Evolutionary conservation across 2,329 filamentous ascomycete species (phyloP), one percentile per base, ranked within the genome.

Genomic region (Juglanconis sp.): DNA sequence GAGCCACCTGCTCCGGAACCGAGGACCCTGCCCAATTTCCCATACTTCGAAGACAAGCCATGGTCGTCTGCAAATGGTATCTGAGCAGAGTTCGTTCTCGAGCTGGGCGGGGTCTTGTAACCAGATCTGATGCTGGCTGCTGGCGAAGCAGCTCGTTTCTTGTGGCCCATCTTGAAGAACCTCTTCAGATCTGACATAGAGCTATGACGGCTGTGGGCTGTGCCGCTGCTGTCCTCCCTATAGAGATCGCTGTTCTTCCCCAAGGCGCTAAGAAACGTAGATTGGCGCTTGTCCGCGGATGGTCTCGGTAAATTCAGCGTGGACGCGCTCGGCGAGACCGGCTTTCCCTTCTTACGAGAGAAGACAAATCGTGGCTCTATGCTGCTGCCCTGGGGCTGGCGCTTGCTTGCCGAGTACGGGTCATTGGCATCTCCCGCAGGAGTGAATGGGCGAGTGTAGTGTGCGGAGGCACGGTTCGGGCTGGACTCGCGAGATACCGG

Each of bases 101-200:
- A 76, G 31, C 72, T 71, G 5, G 79, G 73, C 5, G 78, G 77
- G 1, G 78, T 82, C 68, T 79, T 84, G 5, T 72, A 74, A 5
- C 80, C 78, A 1, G 81, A 77, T 61, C 78, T 78, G 15, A 78
- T 71, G 13, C 84, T 81, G 7, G 84, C 79, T 42, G 84, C 83
- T 6, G 87, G 87, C 1, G 87, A 87, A 9, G 81, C 77, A 4
- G 88, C 81, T 35, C 89, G 85, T 65, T 90, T 92, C 70, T 91
- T 92, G 66, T 83, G 77, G 56, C 88, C 85, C 63, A 92, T 87
- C 74, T 88, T 95, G 80, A 99, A 96, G 73, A 99, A 99, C n/a
- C 95, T 85, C 77, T 96, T 97, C 63, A 99, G 76, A 68, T 98
- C 94, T 3, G 90, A 88, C 90, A 98, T 98, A 5, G 95, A 97